Percentiles rank a stretch among this genome's conserved stretches.
These are phyloP conservation scores for Diaporthe citriasiana DNA, from an alignment of 2,329 filamentous ascomycete species.

Conservation along the genomic window DNA sequence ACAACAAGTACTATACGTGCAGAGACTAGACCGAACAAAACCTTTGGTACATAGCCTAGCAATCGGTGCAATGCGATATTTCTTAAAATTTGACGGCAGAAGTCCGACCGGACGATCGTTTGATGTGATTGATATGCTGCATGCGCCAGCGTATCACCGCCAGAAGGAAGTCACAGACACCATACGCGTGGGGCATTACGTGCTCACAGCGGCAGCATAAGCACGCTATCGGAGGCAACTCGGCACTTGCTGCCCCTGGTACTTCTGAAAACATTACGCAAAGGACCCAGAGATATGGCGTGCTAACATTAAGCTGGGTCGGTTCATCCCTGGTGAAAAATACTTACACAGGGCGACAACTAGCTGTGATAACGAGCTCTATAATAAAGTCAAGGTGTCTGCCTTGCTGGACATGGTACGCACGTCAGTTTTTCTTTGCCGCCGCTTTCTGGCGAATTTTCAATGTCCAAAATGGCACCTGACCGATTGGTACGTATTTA, in stretches of 20 bases:
- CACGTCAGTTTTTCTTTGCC: background rate
- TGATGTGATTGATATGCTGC: background rate
- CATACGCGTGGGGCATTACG: slow-evolving; percentile 32
- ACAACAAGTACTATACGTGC: background rate
- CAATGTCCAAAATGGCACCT: background rate
- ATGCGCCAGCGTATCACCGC: background rate
- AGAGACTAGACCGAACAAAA: background rate
- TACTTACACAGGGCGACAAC: background rate
- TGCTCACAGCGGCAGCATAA: slow-evolving; percentile 6
- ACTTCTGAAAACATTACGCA: background rate
- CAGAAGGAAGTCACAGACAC: background rate
- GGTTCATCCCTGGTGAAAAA: slow-evolving; percentile 1
- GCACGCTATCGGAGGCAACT: slow-evolving; percentile 5
- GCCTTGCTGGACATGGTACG: background rate
- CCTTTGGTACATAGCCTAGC: too few species aligned
- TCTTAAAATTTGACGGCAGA: background rate
- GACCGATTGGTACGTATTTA: slow-evolving; percentile 14
- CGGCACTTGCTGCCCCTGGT: background rate
- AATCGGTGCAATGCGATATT: background rate
- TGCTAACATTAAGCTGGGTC: background rate
- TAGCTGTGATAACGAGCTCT: background rate
- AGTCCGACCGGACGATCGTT: too few species aligned
- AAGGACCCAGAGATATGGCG: background rate
- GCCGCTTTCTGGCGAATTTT: background rate
- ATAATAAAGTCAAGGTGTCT: background rate